Evolutionary conservation across 495 filamentous ascomycete genomes (phyloP).

Genomic region (Tuber umbilicatum): DNA sequence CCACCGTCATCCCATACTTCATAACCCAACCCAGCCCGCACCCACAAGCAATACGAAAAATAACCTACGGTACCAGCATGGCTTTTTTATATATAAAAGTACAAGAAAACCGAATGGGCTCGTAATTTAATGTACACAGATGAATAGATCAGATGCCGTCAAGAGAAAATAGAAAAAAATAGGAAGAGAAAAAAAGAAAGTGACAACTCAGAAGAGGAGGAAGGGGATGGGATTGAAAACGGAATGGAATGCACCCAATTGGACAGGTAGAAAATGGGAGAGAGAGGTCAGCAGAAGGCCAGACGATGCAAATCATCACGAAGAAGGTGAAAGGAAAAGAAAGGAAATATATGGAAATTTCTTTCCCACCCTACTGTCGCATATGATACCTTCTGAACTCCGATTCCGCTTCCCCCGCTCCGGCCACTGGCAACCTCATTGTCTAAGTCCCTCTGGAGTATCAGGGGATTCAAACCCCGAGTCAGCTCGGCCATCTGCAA

Average conservation of each 20-base stretch:
- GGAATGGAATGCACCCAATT: conserved; percentile 1
- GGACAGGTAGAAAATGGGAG: neutral
- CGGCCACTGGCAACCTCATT: neutral
- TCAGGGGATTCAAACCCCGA: conserved; percentile 23
- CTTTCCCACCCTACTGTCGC: neutral
- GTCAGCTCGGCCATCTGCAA: conserved; percentile 44
- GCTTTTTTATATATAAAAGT: neutral
- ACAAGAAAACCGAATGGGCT: neutral
- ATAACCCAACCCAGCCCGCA: neutral
- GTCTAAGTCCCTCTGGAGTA: conserved; percentile 11
- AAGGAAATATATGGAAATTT: conserved; percentile 8
- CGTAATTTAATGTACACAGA: conserved; percentile 2
- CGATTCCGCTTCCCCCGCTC: neutral
- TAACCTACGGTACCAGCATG: neutral
- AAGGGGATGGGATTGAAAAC: neutral
- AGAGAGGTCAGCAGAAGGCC: neutral
- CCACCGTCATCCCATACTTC: neutral
- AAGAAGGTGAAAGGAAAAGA: neutral
- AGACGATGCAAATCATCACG: neutral
- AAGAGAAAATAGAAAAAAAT: neutral
- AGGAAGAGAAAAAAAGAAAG: neutral
- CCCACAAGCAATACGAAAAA: neutral
- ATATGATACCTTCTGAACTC: neutral
- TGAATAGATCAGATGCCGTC: neutral
- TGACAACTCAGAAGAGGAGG: neutral